These are phyloP conservation scores for Achlya hypogyna DNA, from an alignment of 352 stramenopile genomes.

Conservation along the genomic window DNA sequence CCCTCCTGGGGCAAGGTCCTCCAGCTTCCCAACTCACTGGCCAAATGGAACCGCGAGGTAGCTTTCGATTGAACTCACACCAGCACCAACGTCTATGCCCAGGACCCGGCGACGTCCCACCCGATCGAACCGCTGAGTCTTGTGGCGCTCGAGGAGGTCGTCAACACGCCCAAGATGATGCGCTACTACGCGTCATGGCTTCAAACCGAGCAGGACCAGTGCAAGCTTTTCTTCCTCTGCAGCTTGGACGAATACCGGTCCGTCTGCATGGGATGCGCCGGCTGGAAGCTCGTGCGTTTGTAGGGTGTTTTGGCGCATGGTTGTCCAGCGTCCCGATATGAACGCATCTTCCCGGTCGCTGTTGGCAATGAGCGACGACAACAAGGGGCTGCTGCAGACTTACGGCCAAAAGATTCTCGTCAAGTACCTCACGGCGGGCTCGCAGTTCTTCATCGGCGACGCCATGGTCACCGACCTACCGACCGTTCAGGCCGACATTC, in stretches of 20 bases:
- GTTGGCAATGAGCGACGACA: slow-evolving; percentile 41
- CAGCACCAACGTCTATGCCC: background rate
- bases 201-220: slow-evolving; percentile 39
- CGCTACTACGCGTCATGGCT: slow-evolving; percentile 67
- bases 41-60: slow-evolving; percentile 8
- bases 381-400: slow-evolving; percentile 70
- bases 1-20: slow-evolving; percentile 51
- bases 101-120: slow-evolving; percentile 6
- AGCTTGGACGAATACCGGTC: slow-evolving; percentile 69
- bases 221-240: slow-evolving; percentile 75
- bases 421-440: slow-evolving; percentile 71
- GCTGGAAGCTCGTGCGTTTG: background rate
- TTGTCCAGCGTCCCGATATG: background rate
- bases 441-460: slow-evolving; percentile 70
- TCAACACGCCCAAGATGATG: slow-evolving; percentile 74
- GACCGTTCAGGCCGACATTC: slow-evolving; percentile 66
- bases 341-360: background rate
- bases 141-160: slow-evolving; percentile 68
- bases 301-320: slow-evolving; percentile 12
- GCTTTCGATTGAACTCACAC: background rate
- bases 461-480: slow-evolving; percentile 50
- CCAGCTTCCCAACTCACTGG: slow-evolving; percentile 23
- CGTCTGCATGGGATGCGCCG: slow-evolving; percentile 26
- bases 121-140: slow-evolving; percentile 29
- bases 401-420: slow-evolving; percentile 82